Evolutionary conservation across 2,329 filamentous ascomycete genomes (phyloP), one percentile per base, ranked within the genome.

Genomic region (Pseudonectria buxi): DNA sequence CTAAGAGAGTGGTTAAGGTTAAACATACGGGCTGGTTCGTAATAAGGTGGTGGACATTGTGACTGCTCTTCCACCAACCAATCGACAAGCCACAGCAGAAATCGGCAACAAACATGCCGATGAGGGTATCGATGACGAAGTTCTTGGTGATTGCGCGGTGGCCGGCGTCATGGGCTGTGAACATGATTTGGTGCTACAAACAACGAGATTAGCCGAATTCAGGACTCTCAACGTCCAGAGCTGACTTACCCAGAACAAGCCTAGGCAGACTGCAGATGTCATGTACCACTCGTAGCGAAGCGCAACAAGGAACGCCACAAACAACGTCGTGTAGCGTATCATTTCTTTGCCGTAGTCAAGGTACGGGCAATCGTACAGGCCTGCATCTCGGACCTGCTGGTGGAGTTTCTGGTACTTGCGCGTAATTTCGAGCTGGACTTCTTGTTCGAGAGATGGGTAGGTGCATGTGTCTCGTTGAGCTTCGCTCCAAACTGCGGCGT

Each of bases 1-100:
- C 11, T 22, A 22, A 12, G 5, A 7, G 10, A 7, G 4, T 2
- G 24, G 15, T 15, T 1, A 30, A 9, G 16, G 1, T 15, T 12
- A 12, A n/a, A 50, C 59, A 40, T 47, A 69, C 65, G 2, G 76
- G 74, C 47, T 72, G 66, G 62, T 83, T 83, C 28, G 78, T 81
- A 37, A 82, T 62, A 3, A 83, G 67, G 46, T 83, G 78, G 54
- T 83, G 78, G 3, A 83, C 75, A 37, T 82, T 82, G 62, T 83
- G 78, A 34, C 72, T 79, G 49, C 72, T 73, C 63, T 83, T 82
- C 78, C 78, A 82, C 78, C 78, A 82, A 13, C 78, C 77, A 35
- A 82, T 76, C 3, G 74, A 79, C 13, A 83, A 63, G 25, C 78
- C 78, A 43, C 77, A 79, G 62, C 75, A 76, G 48, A 81, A 78